Evolutionary conservation across 495 filamentous ascomycete species (phyloP), one percentile per base, ranked within the genome.

Genomic region (Pyrenula massariospora): DNA sequence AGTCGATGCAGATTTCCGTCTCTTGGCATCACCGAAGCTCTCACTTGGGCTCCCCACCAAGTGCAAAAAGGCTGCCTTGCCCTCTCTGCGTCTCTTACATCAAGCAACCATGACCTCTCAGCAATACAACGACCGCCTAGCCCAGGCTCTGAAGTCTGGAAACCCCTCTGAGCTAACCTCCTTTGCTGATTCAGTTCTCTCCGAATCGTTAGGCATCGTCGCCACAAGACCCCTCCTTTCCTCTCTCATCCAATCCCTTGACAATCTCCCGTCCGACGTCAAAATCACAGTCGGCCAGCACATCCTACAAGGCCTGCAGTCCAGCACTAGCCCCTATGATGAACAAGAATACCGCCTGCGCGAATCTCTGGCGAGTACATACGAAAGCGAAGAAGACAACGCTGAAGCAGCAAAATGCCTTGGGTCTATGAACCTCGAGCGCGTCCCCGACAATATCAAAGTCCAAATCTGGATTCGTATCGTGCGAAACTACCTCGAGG

Each of bases 401-500:
- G 70, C 76, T 3, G 78, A 79, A 12, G 88, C 91, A 0, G 93
- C 93, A 2, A 81, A 84, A 60, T 77, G 80, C 5, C 83, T 98
- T 1, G 76, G 88, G 64, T 86, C 84, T 22, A 85, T 80, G 50
- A 88, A 87, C 22, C 91, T 96, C 69, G 86, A 89, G 12, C 82
- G 85, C 56, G 84, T 96, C 20, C 77, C 83, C 10, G 84, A 88
- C 67, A 77, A 87, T 55, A 84, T 88, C 55, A 90, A 90, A 67
- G 86, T 87, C 2, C 73, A 71, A 24, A 77, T 95, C 50, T 96
- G 91, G 86, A 87, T 97, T 53, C 86, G 94, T 52, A 97, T 98
- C 66, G 90, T 93, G 68, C 83, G 94, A 54, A 85, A 93, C 69
- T 91, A 93, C 68, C 81, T 98, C 50, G 94, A 97, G 71, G 91